These are phyloP conservation scores for Agrocybe chaxingu DNA, from an alignment of 768 basidiomycete species.

Conservation along the genomic window DNA sequence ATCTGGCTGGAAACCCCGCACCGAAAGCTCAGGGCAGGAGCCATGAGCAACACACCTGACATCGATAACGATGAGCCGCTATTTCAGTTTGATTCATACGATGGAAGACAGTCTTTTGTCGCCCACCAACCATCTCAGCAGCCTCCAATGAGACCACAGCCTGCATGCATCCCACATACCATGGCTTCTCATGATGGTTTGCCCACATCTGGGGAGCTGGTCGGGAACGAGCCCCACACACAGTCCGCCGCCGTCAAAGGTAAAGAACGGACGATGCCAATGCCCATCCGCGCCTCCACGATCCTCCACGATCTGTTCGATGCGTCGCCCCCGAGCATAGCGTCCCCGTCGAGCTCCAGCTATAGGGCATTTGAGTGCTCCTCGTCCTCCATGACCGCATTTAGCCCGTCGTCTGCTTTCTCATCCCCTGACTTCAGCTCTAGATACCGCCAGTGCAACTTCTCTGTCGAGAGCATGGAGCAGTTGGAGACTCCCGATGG, in stretches of 20 bases:
- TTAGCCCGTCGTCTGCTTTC: slow-evolving; percentile 22
- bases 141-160: background rate
- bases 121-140: slow-evolving; percentile 4
- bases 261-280: slow-evolving; percentile 50
- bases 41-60: slow-evolving; percentile 34
- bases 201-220: slow-evolving; percentile 26
- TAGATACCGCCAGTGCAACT: slow-evolving; percentile 12
- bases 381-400: slow-evolving; percentile 24
- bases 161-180: slow-evolving; percentile 13
- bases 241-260: slow-evolving; percentile 40
- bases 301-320: slow-evolving; percentile 40
- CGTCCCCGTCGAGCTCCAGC: slow-evolving; percentile 17
- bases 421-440: slow-evolving; percentile 20
- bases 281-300: slow-evolving; percentile 41
- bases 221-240: slow-evolving; percentile 6
- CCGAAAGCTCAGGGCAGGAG: slow-evolving; percentile 18
- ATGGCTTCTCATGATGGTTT: slow-evolving; percentile 28
- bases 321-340: slow-evolving; percentile 19
- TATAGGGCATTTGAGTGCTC: slow-evolving; percentile 16
- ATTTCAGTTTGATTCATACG: slow-evolving; percentile 50
- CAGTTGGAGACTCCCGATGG: slow-evolving; percentile 14
- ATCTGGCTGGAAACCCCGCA: slow-evolving; percentile 11
- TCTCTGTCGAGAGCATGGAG: slow-evolving; percentile 20
- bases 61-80: slow-evolving; percentile 54
- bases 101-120: slow-evolving; percentile 19